A percentile compares a stretch with the other conserved stretches of the same genome.
Evolutionary conservation across 345 rosid species (phyloP).

Genomic region (Theobroma cacao): DNA sequence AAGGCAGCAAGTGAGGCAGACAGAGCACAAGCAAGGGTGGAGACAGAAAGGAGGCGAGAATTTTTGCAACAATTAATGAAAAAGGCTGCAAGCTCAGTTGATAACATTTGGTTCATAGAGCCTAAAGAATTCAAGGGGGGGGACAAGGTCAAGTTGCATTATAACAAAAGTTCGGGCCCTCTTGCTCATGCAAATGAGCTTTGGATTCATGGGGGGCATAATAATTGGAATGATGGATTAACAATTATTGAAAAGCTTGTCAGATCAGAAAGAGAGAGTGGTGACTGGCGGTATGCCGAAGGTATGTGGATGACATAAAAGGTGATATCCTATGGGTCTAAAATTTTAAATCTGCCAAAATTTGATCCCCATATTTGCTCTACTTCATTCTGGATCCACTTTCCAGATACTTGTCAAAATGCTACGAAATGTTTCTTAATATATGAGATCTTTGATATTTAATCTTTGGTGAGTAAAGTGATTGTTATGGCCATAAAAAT

Average conservation of each 20-base stretch:
- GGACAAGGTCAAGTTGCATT: slow-evolving; percentile 57
- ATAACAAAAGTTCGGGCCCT: slow-evolving; percentile 75
- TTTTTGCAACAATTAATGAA: slow-evolving; percentile 39
- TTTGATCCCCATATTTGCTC: background rate
- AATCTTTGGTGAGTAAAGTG: background rate
- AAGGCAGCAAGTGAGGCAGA: slow-evolving; percentile 79
- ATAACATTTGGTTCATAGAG: slow-evolving; percentile 69
- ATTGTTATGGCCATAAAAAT: background rate
- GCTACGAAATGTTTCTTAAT: background rate
- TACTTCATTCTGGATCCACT: background rate
- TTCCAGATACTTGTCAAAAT: background rate
- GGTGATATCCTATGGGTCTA: background rate
- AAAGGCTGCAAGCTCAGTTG: slow-evolving; percentile 47
- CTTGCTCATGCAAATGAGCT: slow-evolving; percentile 60
- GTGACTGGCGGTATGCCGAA: slow-evolving; percentile 85
- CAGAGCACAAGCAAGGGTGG: slow-evolving; percentile 65
- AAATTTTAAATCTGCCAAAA: background rate
- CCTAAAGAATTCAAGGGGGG: slow-evolving; percentile 59
- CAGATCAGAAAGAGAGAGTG: slow-evolving; percentile 41
- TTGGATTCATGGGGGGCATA: slow-evolving; percentile 91
- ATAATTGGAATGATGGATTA: slow-evolving; percentile 79
- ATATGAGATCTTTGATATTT: background rate
- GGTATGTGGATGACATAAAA: slow-evolving; percentile 34
- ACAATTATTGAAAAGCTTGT: slow-evolving; percentile 60
- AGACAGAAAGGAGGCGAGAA: slow-evolving; percentile 49